Evolutionary conservation across 2,329 filamentous ascomycete species (phyloP), one percentile per base, ranked within the genome.

Genomic region (Falciphora oryzae): DNA sequence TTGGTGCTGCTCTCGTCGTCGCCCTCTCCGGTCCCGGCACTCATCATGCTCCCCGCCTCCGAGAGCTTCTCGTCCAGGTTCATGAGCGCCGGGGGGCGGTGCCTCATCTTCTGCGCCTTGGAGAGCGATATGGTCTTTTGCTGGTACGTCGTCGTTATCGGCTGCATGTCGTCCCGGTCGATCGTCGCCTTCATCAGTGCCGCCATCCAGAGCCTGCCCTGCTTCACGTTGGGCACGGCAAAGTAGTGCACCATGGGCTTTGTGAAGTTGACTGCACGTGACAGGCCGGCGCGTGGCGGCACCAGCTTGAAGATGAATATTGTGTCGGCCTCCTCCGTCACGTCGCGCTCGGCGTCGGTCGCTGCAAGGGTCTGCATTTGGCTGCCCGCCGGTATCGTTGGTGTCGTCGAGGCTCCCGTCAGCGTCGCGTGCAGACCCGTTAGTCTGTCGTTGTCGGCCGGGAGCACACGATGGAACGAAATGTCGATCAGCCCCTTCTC

Each of bases 241-340:
- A 99, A 99, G 76, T 97, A 98, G 75, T 99, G 95, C 56, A 97
- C 91, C 11, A 93, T 95, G 5, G 95, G 95, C 75, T 97, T 97
- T 1, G 95, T 99, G 74, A 99, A 99, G 73, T 93, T 97, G 65
- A 99, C 94, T 0, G 93, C 95, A 65, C 92, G 89, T 14, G 93
- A 92, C 13, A 96, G 83, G 14, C 93, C 94, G 6, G 89, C 86
- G 66, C 94, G 91, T 0, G 95, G 95, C 1, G 95, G 95, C 8
- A 97, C 89, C 10, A 99, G 87, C 79, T 99, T 99, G 85, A 99
- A 99, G 72, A 98, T 98, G 79, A 99, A 99, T 73, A 96, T 90
- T 1, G 88, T 83, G 65, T 91, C 89, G 7, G 72, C 68, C n/a
- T 70, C 69, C 66, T 68, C 67, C 28, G 67, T 71, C 0, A 73